Evolutionary conservation across 192 early-diverging fungal species (phyloP), one percentile per base, ranked within the genome.

Genomic region (Chytriomyces hyalinus): DNA sequence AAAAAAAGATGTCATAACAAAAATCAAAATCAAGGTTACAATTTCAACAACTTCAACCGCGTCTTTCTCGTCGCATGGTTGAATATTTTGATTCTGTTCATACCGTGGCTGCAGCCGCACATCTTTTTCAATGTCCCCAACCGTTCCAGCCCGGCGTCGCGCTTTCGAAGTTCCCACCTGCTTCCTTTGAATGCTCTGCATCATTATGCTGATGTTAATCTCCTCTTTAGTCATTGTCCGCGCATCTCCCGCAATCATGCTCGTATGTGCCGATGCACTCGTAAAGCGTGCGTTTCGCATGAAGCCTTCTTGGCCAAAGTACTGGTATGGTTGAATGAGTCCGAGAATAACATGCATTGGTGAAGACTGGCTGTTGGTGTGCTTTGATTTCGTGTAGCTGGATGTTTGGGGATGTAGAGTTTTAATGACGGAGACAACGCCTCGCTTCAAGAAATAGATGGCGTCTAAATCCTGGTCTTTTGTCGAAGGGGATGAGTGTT

Each of bases 241-340:
- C 8, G 66, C 66, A 22, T 67, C 66, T 45, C 66, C 66, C 10
- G 66, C 66, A 28, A 67, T 28, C 66, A 67, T 67, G 11, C 43
- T 67, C 11, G 66, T 46, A 22, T 67, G 20, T 48, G 66, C 22
- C 3, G 43, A 10, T 15, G 47, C 45, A 67, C 28, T 45, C 11
- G 8, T 44, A 48, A 67, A 67, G 13, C 47, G 36, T 8, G 66
- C 4, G 66, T 67, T 67, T 22, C 45, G 26, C 22, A n/a, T 13
- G 20, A 57, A 57, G 53, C 53, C 53, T 57, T 57, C 53, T 57
- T 57, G 53, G 15, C 53, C 53, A 57, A 57, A 57, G 20, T 57
- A 57, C 20, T 57, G 53, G 13, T n/a, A 57, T 20, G 53, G 53
- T 13, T 57, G 53, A 57, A 57, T 57, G 13, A 57, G 15, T 13